phyloP scores from a whole-genome alignment of 306 rosid genomes.

The Sophora flavescens region DNA sequence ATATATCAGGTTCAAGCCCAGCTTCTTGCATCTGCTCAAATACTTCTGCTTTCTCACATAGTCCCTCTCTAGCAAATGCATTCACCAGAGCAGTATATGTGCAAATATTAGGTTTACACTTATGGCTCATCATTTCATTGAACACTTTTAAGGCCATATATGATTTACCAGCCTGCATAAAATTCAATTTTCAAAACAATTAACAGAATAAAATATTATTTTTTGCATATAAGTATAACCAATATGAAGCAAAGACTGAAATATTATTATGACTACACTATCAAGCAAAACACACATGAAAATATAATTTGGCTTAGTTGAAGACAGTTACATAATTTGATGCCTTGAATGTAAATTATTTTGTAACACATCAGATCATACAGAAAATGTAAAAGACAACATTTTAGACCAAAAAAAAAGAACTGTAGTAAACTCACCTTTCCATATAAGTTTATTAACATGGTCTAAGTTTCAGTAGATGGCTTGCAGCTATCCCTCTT shows the following conservation, averaged over 20 bases:
- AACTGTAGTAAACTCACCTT: slow-evolving; percentile 61
- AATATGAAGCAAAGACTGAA: neutral
- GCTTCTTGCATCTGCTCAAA: slow-evolving; percentile 95
- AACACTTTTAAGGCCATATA: slow-evolving; percentile 75
- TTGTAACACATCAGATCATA: slow-evolving; percentile 22
- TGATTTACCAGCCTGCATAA: slow-evolving; percentile 80
- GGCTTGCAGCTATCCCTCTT: slow-evolving; percentile 78
- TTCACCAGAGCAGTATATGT: slow-evolving; percentile 88
- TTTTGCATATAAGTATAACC: neutral
- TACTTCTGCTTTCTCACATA: slow-evolving; percentile 93
- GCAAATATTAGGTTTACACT: slow-evolving; percentile 88
- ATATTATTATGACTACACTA: too few species aligned
- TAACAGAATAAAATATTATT: neutral
- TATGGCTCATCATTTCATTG: slow-evolving; percentile 73
- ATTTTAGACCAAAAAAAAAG: neutral
- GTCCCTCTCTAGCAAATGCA: slow-evolving; percentile 95
- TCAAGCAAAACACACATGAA: slow-evolving; percentile 5
- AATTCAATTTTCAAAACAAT: slow-evolving; percentile 35
- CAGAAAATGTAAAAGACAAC: neutral
- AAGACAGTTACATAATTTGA: neutral
- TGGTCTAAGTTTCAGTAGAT: slow-evolving; percentile 77
- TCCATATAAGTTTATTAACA: slow-evolving; percentile 86
- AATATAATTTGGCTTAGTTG: neutral
- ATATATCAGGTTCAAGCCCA: slow-evolving; percentile 85
- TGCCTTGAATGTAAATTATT: neutral